These are phyloP conservation scores for Penicillium sp. DNA, from an alignment of 2,329 filamentous ascomycete genomes.

Conservation along the genomic window DNA sequence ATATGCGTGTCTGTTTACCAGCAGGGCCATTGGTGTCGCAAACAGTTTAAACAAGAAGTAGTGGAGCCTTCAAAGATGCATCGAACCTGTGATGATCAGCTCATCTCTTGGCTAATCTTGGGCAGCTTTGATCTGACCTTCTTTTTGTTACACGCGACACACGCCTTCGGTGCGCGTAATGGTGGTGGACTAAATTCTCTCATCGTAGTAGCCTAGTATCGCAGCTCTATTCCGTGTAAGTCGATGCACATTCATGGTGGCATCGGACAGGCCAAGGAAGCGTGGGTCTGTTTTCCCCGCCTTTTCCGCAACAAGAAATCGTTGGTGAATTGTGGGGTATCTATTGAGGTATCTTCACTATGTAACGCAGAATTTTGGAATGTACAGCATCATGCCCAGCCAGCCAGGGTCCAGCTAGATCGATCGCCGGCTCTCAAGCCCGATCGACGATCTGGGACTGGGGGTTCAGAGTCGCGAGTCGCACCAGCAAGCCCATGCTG, in stretches of 20 bases:
- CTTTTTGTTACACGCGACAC: conserved; percentile 41
- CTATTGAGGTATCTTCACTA: conserved; percentile 22
- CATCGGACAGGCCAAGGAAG: neutral
- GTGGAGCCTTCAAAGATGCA: conserved; percentile 34
- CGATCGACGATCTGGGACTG: conserved; percentile 48
- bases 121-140: conserved; percentile 27
- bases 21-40: conserved; percentile 38
- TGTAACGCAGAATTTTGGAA: conserved; percentile 16
- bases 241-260: neutral
- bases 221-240: neutral
- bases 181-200: conserved; percentile 30
- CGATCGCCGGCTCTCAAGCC: conserved; percentile 50
- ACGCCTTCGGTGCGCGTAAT: conserved; percentile 38
- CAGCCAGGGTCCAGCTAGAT: conserved; percentile 57
- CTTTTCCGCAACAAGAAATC: conserved; percentile 6
- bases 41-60: conserved; percentile 35
- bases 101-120: neutral
- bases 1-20: conserved; percentile 23
- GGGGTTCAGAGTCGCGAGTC: conserved; percentile 49
- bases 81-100: conserved; percentile 31
- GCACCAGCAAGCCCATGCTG: conserved; percentile 55
- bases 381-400: conserved; percentile 49
- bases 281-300: conserved; percentile 20
- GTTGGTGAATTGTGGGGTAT: conserved; percentile 28
- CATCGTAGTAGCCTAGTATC: conserved; percentile 9